Base-by-base conservation (phyloP, 345 rosid species). In the Eucalyptus cloeziana region DNA sequence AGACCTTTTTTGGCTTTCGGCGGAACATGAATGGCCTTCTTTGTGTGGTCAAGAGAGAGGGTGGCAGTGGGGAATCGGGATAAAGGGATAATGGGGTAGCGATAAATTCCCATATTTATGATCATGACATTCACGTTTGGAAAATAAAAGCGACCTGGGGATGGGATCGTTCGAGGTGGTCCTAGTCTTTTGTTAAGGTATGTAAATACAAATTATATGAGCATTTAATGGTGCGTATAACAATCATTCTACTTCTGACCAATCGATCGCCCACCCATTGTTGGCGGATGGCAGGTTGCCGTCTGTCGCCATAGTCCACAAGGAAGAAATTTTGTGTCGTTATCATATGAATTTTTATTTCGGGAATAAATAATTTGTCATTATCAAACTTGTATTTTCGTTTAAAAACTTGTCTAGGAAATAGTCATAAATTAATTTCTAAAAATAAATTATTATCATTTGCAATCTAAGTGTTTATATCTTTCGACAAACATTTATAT, bases 241-340 rank as follows among this genome's bases (percentile, higher is more conserved):
- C 2, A 19, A 21, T 52, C 25, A 52, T 52, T 7, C 10, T 52
- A 19, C 10, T 21, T 19, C 0, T 21, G 2, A 52, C 58, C 58
- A 19, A 52, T 52, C 0, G 0, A 2, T 52, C 1, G 58, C 1
- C 1, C 58, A 19, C 58, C 5, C 2, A 0, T 5, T 0, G 0
- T 2, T 0, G 0, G 25, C 10, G 5, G 0, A 52, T 1, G 10
- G 1, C 10, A 52, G 1, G 58, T 52, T 0, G 10, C 1, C 0
- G 1, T 52, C 0, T 2, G 0, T 52, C 0, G 0, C 2, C 2
- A 0, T 52, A 52, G 51, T 52, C 2, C 2, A 52, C 0, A 1
- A 52, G 1, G 0, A 52, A 52, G 58, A 52, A 7, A 52, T 52
- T 52, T 52, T 52, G 0, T 52, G 0, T 52, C 0, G 1, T 52